A percentile compares a stretch with the other conserved stretches of the same genome.
These are phyloP conservation scores for Plasmopara muralis DNA, from an alignment of 352 stramenopile genomes.

Conservation along the genomic window DNA sequence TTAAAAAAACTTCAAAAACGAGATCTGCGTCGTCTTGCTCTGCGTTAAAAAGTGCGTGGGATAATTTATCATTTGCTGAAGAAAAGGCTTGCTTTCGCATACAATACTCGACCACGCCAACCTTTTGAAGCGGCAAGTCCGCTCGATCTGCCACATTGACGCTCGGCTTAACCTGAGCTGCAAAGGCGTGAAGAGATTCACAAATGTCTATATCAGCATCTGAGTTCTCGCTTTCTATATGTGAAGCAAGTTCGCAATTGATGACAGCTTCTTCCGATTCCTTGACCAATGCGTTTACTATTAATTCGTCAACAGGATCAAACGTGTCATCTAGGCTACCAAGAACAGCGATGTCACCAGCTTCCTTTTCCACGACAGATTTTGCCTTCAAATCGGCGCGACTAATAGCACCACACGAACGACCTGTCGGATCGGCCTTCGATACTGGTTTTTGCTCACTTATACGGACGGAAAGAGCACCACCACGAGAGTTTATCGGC, in stretches of 20 bases:
- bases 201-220: neutral
- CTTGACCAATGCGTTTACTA: conserved; percentile 4
- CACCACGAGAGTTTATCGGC: neutral
- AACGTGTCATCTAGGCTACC: conserved; percentile 22
- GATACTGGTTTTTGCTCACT: neutral
- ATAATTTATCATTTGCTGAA: conserved; percentile 24
- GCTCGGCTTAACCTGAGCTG: conserved; percentile 1
- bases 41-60: conserved; percentile 31
- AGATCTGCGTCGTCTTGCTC: conserved; percentile 35
- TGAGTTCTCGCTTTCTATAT: conserved; percentile 1
- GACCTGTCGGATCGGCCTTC: neutral
- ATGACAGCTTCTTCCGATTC: conserved; percentile 5
- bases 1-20: conserved; percentile 36
- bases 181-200: neutral
- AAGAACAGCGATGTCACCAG: conserved; percentile 19
- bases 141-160: conserved; percentile 4
- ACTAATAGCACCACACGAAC: neutral
- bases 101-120: conserved; percentile 38
- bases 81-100: conserved; percentile 29
- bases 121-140: conserved; percentile 27
- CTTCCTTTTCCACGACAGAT: conserved; percentile 9
- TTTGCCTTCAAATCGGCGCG: neutral
- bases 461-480: neutral
- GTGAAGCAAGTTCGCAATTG: neutral
- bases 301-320: conserved; percentile 26